Evolutionary conservation across 768 basidiomycete species (phyloP), one percentile per base, ranked within the genome.

Genomic region (Multifurca ochricompacta): DNA sequence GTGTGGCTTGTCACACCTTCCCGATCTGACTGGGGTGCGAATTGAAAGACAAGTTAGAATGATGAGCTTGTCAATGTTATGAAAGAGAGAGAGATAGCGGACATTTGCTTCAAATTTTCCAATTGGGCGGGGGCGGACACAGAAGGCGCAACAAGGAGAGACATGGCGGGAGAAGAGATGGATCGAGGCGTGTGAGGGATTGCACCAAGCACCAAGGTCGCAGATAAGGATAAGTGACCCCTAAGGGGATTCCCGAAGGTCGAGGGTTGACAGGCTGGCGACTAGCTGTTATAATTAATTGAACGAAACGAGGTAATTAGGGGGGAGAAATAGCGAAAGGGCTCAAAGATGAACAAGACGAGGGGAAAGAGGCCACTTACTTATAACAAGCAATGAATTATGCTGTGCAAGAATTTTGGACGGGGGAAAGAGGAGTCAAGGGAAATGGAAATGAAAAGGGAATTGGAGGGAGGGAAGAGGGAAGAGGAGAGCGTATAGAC

Each of bases 81-180:
- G 19, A 43, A 14, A 27, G 21, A n/a, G 16, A 4, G 13, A 28
- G 35, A 16, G 35, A 11, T n/a, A 25, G 44, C 58, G n/a, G n/a
- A 60, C 59, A 60, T 60, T 8, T 60, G 56, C 14, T 49, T 32
- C 18, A 60, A 16, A 36, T 53, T 30, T 41, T 45, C 27, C 1
- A 57, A 8, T 14, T 19, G 2, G 23, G 46, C 41, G 18, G 45
- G 9, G 21, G 27, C 16, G 4, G 43, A 8, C n/a, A n/a, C n/a
- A 23, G 47, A 30, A 2, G 37, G 19, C 19, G 5, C 21, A 13
- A 42, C 13, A 30, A 31, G 9, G 19, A 32, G 28, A 5, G 52
- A 19, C 47, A 58, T 50, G 47, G 35, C n/a, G 34, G 21, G 16
- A 23, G 30, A 25, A 39, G 23, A 10, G 10, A 42, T 18, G 19